Base-by-base conservation (phyloP, 768 basidiomycete species). In the Lactarius hatsudake region DNA sequence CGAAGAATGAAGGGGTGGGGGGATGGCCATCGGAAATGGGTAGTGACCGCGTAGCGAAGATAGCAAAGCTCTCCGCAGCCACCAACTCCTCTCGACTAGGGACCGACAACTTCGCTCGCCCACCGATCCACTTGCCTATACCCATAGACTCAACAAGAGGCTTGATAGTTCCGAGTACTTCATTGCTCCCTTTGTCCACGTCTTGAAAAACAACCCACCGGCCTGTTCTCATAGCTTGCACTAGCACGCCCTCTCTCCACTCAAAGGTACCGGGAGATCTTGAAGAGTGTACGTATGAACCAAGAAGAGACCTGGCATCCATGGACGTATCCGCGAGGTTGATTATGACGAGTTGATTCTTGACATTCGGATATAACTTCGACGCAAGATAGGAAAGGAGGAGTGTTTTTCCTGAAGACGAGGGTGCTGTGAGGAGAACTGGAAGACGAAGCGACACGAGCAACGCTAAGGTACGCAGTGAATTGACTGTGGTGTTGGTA, bases 281-380 rank as follows among this genome's bases (percentile, higher is more conserved):
- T 0, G 89, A 82, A 0, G 96, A 97, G 2, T 96, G 96, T 3
- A 94, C 81, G 66, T 98, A 96, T 2, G 94, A 95, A 5, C 97
- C 96, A 53, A 99, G 83, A 6, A 99, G 83, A 0, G 94, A 90
- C 28, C 96, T 90, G 36, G 96, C 90, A 74, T 99, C 96, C 55
- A 99, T 82, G 2, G 96, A 96, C 0, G 95, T 96, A 72, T 98
- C 97, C 7, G 94, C 93, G 30, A 98, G 86, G 72, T 96, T 91
- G 66, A 99, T 88, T 0, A 85, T 88, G 38, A 98, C 83, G 51
- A 97, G 83, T 55, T 93, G 87, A 66, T 89, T 88, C 61, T 78
- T 80, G 8, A 78, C 73, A 23, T 79, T 79, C 0, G 93, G 88
- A 73, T 87, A 81, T 13, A 98, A 76, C 12, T 81, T 72, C 12